Conservation (phyloP, 306 rosid species). For the Biancaea sappan region DNA sequence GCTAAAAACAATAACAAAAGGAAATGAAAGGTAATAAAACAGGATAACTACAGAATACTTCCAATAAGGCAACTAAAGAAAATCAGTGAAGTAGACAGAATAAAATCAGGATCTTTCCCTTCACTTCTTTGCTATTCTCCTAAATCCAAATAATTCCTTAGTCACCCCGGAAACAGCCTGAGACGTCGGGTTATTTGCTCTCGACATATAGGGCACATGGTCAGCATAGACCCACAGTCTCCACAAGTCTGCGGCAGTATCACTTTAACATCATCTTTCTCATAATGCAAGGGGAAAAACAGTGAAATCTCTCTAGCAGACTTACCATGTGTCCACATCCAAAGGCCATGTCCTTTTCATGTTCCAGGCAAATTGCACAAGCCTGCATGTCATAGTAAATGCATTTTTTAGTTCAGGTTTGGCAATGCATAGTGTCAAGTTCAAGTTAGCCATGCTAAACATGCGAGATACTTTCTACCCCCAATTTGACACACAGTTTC, state of each 20-base stretch:
- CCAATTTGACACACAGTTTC: too few relatives aligned
- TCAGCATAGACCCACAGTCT: conserved; percentile 11
- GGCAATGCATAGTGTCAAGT: background rate
- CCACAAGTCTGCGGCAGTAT: conserved; percentile 18
- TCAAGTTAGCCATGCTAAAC: too few relatives aligned
- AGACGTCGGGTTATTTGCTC: background rate
- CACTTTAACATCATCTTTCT: background rate
- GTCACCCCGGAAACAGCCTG: conserved; percentile 22
- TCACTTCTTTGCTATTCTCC: background rate
- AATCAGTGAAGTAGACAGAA: too few relatives aligned
- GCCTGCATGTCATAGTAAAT: background rate
- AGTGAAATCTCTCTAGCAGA: background rate
- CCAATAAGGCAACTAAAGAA: too few relatives aligned
- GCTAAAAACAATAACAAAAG: too few relatives aligned
- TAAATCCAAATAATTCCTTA: background rate
- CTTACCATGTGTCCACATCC: conserved; percentile 37
- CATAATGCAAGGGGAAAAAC: background rate
- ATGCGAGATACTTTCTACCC: background rate
- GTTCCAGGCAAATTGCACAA: conserved; percentile 21
- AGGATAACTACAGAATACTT: too few relatives aligned
- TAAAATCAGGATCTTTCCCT: too few relatives aligned
- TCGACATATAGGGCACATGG: conserved; percentile 18
- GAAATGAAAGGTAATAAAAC: too few relatives aligned
- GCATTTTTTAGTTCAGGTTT: background rate
- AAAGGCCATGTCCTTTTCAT: conserved; percentile 27